Percentiles rank a stretch among this genome's conserved stretches.
These are phyloP conservation scores for Angophora floribunda DNA, from an alignment of 345 rosid genomes.

Conservation along the genomic window DNA sequence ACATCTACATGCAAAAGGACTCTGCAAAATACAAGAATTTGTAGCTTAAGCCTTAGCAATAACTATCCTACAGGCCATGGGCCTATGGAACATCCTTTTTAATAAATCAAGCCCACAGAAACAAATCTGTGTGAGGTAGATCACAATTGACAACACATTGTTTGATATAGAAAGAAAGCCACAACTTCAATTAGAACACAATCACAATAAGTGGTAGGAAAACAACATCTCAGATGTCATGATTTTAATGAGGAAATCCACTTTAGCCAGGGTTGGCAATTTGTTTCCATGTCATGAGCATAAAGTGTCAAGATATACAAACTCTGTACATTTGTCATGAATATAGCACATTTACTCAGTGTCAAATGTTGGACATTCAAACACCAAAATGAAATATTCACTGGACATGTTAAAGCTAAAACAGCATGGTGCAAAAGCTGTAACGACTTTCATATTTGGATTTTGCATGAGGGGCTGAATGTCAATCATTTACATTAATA, in stretches of 20 bases:
- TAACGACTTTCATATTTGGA: neutral
- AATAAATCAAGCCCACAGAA: neutral
- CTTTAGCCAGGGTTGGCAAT: neutral
- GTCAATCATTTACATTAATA: neutral
- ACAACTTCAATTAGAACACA: neutral
- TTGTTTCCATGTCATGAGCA: neutral
- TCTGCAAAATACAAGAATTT: constrained; percentile 27
- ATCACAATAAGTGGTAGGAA: neutral
- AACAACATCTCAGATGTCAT: neutral
- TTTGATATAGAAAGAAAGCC: neutral
- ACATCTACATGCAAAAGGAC: constrained; percentile 68
- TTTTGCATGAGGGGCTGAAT: neutral
- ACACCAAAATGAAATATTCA: neutral
- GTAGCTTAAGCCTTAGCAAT: neutral
- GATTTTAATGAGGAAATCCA: neutral
- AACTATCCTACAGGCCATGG: neutral
- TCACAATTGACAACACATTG: neutral
- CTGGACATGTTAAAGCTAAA: neutral
- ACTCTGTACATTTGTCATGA: neutral
- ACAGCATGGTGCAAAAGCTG: neutral
- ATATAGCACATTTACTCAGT: neutral
- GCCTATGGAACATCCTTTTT: neutral
- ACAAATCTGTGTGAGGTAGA: neutral
- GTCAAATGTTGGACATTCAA: neutral
- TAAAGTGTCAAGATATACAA: neutral